Evolutionary conservation across 768 basidiomycete genomes (phyloP).

Genomic region (Xerocomellus amylosporus): DNA sequence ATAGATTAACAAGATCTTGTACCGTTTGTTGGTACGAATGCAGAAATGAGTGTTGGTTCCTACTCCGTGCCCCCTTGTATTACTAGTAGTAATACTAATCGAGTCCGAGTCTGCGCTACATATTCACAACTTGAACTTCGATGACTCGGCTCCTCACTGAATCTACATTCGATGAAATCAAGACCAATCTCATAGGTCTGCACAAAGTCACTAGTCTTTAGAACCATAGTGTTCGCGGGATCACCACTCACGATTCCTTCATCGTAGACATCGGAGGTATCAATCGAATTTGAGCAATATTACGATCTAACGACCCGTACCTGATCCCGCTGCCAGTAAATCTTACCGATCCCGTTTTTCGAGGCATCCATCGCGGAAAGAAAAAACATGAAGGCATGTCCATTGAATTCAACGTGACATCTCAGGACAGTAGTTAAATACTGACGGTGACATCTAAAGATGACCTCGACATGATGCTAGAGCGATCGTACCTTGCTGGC

Average conservation of each 20-base stretch:
- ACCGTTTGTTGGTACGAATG: not conserved
- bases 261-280: conserved; percentile 41
- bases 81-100: not conserved
- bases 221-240: not conserved
- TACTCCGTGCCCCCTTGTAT: not conserved
- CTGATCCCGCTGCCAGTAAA: conserved; percentile 38
- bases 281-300: not conserved
- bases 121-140: not conserved
- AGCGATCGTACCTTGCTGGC: conserved; percentile 55
- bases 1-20: no score
- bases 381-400: conserved; percentile 48
- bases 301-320: not conserved
- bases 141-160: not conserved
- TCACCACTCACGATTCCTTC: not conserved
- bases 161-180: conserved; percentile 4
- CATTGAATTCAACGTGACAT: not conserved
- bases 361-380: conserved; percentile 48
- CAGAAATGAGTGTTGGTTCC: no score
- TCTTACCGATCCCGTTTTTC: conserved; percentile 57
- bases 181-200: conserved; percentile 36
- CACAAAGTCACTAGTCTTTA: not conserved
- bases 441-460: conserved; percentile 36
- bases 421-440: not conserved
- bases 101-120: no score
- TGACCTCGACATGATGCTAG: conserved; percentile 59